Evolutionary conservation across 176 grass and related monocot species (phyloP), one percentile per base, ranked within the genome.

Genomic region (Oryza brachyantha): DNA sequence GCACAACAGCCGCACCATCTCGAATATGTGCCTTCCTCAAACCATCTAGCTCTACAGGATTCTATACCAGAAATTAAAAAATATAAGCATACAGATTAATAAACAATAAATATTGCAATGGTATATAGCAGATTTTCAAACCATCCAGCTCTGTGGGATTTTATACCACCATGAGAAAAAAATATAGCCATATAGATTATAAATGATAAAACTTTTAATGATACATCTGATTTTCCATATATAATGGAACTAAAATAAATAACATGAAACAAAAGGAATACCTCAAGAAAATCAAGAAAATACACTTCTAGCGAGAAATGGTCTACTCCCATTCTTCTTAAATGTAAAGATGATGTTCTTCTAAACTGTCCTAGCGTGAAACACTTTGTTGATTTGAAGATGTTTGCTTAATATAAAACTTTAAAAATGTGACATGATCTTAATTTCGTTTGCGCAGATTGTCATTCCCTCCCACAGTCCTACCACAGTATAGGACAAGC

Each of bases 11-110:
- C 1, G 84, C 88, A 28, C 96, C 96, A 89, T 99, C 96, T 76
- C 96, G 86, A 90, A 99, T 83, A 73, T 99, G 96, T 24, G 92
- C 92, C 64, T 93, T 98, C 80, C 87, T 91, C 85, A 98, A 85
- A 63, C 96, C 96, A 85, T 93, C 86, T 74, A 98, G 78, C 75
- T 98, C 96, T 27, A 38, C 28, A 13, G 85, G 78, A 90, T 95
- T 99, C 96, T 98, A 72, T 72, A 91, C 10, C 43, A 87, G 84
- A 50, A 17, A 84, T 32, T 38, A 81, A 42, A 41, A 77, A 86
- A 62, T 9, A 37, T 78, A 72, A 34, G 66, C 62, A 68, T 74
- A 63, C 1, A 42, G 32, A 38, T 67, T 45, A 13, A 29, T 50
- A 66, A 66, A 77, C 32, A 62, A 62, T 25, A 58, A 59, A 54